phyloP scores from a whole-genome alignment of 352 stramenopile genomes.

The Hyaloperonospora brassicae region DNA sequence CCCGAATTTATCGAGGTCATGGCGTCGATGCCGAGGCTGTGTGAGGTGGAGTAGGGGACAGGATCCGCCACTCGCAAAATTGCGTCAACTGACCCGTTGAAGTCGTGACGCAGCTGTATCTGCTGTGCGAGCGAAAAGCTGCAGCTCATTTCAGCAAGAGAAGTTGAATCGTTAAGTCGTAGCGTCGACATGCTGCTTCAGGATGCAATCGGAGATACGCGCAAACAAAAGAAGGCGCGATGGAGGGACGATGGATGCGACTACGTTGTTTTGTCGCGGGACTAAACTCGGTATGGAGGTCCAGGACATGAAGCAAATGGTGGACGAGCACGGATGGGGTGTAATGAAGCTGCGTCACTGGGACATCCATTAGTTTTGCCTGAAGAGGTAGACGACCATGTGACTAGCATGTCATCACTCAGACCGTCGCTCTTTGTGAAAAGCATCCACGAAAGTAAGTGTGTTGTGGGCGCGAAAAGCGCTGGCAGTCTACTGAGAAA shows the following conservation, averaged over 20 bases:
- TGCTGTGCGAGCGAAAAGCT: conserved; percentile 63
- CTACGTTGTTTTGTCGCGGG: conserved; percentile 1
- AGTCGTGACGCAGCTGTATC: conserved; percentile 55
- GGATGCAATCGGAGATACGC: conserved; percentile 17
- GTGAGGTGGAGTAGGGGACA: conserved; percentile 70
- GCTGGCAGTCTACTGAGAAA: conserved; percentile 3
- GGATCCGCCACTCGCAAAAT: conserved; percentile 79
- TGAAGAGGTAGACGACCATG: conserved; percentile 17
- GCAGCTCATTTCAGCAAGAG: conserved; percentile 64
- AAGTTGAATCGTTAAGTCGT: conserved; percentile 34
- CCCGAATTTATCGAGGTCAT: conserved; percentile 55
- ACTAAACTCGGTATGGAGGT: neutral
- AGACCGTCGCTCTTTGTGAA: conserved; percentile 11
- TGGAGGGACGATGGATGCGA: conserved; percentile 9
- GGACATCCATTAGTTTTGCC: conserved; percentile 32
- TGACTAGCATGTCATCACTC: conserved; percentile 7
- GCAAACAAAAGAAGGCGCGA: conserved; percentile 23
- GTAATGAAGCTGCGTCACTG: conserved; percentile 15
- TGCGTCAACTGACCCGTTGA: conserved; percentile 66
- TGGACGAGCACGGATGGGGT: too few species aligned
- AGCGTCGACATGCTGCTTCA: conserved; percentile 35
- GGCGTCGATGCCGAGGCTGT: conserved; percentile 38
- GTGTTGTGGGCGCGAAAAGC: conserved; percentile 1
- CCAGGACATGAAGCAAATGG: too few species aligned
- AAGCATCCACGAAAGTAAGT: conserved; percentile 8